These are phyloP conservation scores for Rehmannia glutinosa DNA, from an alignment of 257 asterid species.

Conservation along the genomic window DNA sequence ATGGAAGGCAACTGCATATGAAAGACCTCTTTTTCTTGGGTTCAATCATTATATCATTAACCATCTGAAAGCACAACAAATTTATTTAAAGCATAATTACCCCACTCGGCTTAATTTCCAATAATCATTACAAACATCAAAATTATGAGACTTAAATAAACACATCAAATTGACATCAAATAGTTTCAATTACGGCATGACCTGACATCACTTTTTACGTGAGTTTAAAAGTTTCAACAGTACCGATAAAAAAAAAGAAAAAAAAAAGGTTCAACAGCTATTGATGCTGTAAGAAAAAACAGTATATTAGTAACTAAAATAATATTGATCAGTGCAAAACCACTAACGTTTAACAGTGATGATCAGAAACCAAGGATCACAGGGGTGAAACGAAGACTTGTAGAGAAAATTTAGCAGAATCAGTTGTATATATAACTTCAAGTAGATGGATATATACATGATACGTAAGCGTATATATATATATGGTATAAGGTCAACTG, in stretches of 20 bases:
- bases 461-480: neutral
- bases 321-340: no score
- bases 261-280: no score
- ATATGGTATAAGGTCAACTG: slow-evolving; percentile 33
- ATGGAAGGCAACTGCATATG: slow-evolving; percentile 34
- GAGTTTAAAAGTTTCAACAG: neutral
- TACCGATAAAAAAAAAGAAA: neutral
- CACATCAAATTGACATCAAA: neutral
- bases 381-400: neutral
- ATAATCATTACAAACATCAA: neutral
- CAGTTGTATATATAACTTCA: neutral
- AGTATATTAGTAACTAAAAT: no score
- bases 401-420: neutral
- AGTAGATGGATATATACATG: neutral
- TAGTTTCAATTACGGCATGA: neutral
- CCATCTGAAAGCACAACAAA: slow-evolving; percentile 14
- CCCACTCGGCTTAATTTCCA: neutral
- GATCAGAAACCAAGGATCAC: neutral
- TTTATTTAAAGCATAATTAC: neutral
- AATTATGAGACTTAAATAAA: neutral
- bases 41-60: slow-evolving; percentile 21
- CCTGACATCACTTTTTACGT: neutral
- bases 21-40: slow-evolving; percentile 34
- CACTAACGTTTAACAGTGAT: neutral
- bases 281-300: no score